Conservation (phyloP, 768 basidiomycete species). For the Lactarius evosmus region DNA sequence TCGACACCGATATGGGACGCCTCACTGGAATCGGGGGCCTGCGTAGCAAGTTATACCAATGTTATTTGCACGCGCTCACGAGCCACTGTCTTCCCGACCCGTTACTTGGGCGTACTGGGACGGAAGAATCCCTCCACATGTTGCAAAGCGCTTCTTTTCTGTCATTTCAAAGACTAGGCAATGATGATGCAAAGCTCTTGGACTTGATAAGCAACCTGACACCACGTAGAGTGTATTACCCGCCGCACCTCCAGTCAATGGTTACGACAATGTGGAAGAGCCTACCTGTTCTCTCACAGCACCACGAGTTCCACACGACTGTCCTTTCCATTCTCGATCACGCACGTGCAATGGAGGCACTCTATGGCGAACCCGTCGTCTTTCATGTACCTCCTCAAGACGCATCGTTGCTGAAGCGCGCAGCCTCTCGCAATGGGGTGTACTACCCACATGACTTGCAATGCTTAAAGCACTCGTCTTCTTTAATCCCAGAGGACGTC, state of each 20-base stretch:
- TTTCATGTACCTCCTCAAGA: background rate
- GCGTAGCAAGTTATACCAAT: constrained; percentile 36
- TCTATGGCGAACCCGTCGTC: background rate
- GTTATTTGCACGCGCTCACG: constrained; percentile 48
- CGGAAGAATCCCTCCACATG: constrained; percentile 42
- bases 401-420: background rate
- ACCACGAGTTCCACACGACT: background rate
- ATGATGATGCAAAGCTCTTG: background rate
- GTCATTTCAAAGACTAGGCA: constrained; percentile 40
- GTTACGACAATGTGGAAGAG: constrained; percentile 1
- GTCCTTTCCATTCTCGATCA: constrained; percentile 3
- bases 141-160: constrained; percentile 38
- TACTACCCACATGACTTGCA: constrained; percentile 4
- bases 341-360: constrained; percentile 3
- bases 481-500: background rate
- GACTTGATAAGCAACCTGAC: background rate
- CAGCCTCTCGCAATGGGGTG: constrained; percentile 4
- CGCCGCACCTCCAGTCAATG: background rate
- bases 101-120: constrained; percentile 43
- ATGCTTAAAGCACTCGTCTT: background rate
- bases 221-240: constrained; percentile 8
- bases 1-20: constrained; percentile 35
- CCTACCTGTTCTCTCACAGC: constrained; percentile 13
- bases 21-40: constrained; percentile 33
- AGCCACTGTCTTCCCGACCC: constrained; percentile 45